phyloP scores from a whole-genome alignment of 2,329 filamentous ascomycete genomes.

The Westerdykella aurantiaca region DNA sequence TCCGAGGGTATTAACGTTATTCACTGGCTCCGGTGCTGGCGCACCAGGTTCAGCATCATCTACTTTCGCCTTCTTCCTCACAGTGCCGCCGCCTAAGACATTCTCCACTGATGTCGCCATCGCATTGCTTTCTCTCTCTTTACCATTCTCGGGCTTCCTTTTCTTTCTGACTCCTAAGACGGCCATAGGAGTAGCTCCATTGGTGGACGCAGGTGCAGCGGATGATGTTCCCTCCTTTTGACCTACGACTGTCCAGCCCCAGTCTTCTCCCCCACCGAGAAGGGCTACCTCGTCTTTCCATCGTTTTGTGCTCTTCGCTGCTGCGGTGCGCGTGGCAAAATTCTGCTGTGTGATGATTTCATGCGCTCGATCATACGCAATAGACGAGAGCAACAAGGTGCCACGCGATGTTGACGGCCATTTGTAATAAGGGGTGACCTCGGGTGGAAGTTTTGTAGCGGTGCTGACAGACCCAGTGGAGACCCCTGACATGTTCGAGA shows the following conservation, averaged over 20 bases:
- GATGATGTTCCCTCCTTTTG: constrained; percentile 13
- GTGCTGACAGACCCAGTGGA: constrained; percentile 40
- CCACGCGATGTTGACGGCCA: constrained; percentile 62
- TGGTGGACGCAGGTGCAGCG: constrained; percentile 1
- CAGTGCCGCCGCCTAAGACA: constrained; percentile 16
- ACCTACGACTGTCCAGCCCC: constrained; percentile 26
- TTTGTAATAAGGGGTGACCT: constrained; percentile 56
- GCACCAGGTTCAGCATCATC: constrained; percentile 7
- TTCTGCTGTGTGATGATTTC: constrained; percentile 69
- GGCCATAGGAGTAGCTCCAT: constrained; percentile 13
- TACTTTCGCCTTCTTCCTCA: constrained; percentile 31
- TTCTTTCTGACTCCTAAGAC: constrained; percentile 33
- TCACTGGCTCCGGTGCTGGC: constrained; percentile 7
- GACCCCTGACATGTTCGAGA: constrained; percentile 38
- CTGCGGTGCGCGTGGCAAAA: constrained; percentile 61
- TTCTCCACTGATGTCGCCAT: constrained; percentile 3
- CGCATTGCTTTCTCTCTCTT: neutral
- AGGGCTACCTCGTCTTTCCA: constrained; percentile 64
- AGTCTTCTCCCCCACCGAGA: constrained; percentile 24
- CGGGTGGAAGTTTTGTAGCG: constrained; percentile 41
- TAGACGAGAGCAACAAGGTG: constrained; percentile 56
- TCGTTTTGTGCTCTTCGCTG: constrained; percentile 58
- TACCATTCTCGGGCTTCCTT: constrained; percentile 22
- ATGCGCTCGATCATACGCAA: constrained; percentile 60
- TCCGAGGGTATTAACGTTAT: constrained; percentile 24